Base-by-base conservation (phyloP, 305 asterid species). In the Withania somnifera region DNA sequence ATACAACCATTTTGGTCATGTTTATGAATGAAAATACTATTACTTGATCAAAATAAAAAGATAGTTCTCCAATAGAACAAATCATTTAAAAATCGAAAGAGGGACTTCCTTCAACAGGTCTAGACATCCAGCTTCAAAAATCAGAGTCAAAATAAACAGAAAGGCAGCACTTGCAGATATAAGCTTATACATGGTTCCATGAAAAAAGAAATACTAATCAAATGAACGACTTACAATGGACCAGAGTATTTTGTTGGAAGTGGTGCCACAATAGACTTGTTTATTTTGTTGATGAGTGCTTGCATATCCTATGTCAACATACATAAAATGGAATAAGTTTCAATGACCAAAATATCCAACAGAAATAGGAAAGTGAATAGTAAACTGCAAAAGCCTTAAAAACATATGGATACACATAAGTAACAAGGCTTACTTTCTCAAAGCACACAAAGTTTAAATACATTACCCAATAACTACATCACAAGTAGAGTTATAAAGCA, bases 281-380 rank as follows among this genome's bases (percentile, higher is more conserved):
- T 92, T 84, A 95, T 95, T 89, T 91, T 89, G 90, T 91, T 93
- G 89, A 95, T 95, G 84, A 93, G 97, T 82, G 98, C 98, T 88
- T 92, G 97, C 92, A 95, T 95, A 84, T 95, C 98, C 98, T 95
- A 93, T 71, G 63, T 84, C 84, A 85, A 50, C 38, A 86, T 77
- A 73, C 61, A 78, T 42, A 85, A 73, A 67, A 85, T 79, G 45
- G 32, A 73, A 84, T 76, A 56, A 82, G 71, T 75, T 84, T 54
- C 79, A 71, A 51, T 34, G 53, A 8, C 80, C 80, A 77, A 67
- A 69, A 71, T 60, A 71, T 71, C 82, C 52, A 80, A 71, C 84
- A 85, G 78, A 64, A 73, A 80, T 83, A 61, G 81, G 71, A 61
- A 58, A 78, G 63, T 75, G 11, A 17, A 75, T 14, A 82, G 68